Evolutionary conservation across 2,329 filamentous ascomycete species (phyloP).

Genomic region (Colletotrichum caudatum): DNA sequence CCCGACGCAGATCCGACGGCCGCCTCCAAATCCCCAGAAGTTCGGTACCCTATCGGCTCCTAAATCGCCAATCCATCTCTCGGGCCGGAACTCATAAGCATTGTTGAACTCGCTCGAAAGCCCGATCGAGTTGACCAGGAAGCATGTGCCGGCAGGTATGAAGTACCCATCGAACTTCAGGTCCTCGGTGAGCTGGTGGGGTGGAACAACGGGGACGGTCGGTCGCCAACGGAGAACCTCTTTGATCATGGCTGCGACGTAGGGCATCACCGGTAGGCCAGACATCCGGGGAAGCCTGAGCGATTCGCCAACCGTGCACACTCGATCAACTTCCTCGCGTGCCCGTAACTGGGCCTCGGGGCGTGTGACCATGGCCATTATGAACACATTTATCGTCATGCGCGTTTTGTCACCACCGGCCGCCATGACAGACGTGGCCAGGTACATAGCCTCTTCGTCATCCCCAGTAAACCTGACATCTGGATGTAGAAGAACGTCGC

Average conservation of each 20-base stretch:
- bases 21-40: conserved; percentile 47
- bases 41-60: conserved; percentile 50
- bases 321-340: conserved; percentile 57
- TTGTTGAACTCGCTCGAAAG: conserved; percentile 48
- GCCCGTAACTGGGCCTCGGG: conserved; percentile 51
- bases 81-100: background rate
- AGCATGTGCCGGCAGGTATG: conserved; percentile 57
- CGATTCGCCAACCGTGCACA: conserved; percentile 51
- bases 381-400: conserved; percentile 49
- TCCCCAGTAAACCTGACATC: conserved; percentile 46
- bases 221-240: conserved; percentile 61
- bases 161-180: conserved; percentile 55
- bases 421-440: conserved; percentile 54
- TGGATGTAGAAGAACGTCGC: conserved; percentile 49
- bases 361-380: conserved; percentile 48
- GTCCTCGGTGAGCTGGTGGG: conserved; percentile 45
- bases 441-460: conserved; percentile 55
- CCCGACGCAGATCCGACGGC: conserved; percentile 44
- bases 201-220: conserved; percentile 52
- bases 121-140: conserved; percentile 54
- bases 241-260: conserved; percentile 57
- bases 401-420: conserved; percentile 59
- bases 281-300: conserved; percentile 50
- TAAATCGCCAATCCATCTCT: conserved; percentile 49
- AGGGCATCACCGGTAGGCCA: conserved; percentile 52